Percentiles rank a stretch among this genome's conserved stretches.
Evolutionary conservation across 176 grass and related monocot genomes (phyloP).

Genomic region (Avena eriantha): DNA sequence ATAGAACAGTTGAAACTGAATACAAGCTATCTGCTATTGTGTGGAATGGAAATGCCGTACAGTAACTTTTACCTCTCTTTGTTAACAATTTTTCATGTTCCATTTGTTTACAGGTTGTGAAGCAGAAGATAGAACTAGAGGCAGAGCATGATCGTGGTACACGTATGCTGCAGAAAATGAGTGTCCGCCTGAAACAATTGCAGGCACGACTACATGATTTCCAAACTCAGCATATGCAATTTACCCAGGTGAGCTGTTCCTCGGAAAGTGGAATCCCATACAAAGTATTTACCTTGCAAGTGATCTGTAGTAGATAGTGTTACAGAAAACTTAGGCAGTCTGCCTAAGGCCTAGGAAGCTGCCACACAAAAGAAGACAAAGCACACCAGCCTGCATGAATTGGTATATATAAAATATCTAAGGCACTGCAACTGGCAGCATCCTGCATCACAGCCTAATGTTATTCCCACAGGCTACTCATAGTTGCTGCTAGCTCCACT

Average conservation of each 20-base stretch:
- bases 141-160: slow-evolving; percentile 62
- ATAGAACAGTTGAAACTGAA: not conserved
- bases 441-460: not conserved
- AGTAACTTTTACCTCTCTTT: slow-evolving; percentile 14
- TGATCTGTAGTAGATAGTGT: slow-evolving; percentile 9
- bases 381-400: not conserved
- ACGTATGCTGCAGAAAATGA: slow-evolving; percentile 61
- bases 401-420: not conserved
- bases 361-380: not conserved
- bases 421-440: not conserved
- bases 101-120: slow-evolving; percentile 60
- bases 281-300: not conserved
- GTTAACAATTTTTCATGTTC: slow-evolving; percentile 32
- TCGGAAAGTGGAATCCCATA: not conserved
- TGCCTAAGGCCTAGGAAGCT: not conserved
- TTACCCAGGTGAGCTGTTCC: slow-evolving; percentile 62
- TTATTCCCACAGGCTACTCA: not conserved
- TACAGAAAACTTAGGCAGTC: not conserved
- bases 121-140: slow-evolving; percentile 73
- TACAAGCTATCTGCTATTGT: not conserved
- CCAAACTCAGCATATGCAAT: slow-evolving; percentile 59
- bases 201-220: slow-evolving; percentile 81
- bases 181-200: slow-evolving; percentile 57
- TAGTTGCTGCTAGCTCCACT: not conserved
- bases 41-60: not conserved